phyloP scores from a whole-genome alignment of 768 basidiomycete species.

The Suillus tomentosus region DNA sequence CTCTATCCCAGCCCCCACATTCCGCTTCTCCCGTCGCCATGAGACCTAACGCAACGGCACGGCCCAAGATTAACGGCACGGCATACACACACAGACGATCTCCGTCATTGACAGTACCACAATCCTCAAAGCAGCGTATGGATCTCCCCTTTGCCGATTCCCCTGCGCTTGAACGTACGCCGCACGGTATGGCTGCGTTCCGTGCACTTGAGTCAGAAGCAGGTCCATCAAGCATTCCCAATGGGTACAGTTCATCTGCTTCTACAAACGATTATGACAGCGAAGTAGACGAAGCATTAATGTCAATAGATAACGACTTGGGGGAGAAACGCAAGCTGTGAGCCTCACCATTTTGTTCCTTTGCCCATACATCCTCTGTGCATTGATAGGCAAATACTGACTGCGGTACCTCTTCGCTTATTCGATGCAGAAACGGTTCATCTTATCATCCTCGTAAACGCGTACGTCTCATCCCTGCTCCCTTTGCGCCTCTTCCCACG shows the following conservation, averaged over 20 bases:
- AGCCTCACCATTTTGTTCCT: slow-evolving; percentile 20
- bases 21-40: slow-evolving; percentile 21
- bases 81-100: slow-evolving; percentile 40
- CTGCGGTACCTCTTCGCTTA: slow-evolving; percentile 19
- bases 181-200: slow-evolving; percentile 74
- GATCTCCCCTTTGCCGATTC: slow-evolving; percentile 64
- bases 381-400: neutral
- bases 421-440: slow-evolving; percentile 31
- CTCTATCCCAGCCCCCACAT: slow-evolving; percentile 35
- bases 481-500: slow-evolving; percentile 26
- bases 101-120: slow-evolving; percentile 36
- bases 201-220: slow-evolving; percentile 52
- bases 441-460: slow-evolving; percentile 64
- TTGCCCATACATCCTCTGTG: neutral
- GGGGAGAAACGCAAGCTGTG: slow-evolving; percentile 71
- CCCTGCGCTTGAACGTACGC: slow-evolving; percentile 68
- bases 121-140: slow-evolving; percentile 25
- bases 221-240: slow-evolving; percentile 35
- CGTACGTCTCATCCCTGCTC: slow-evolving; percentile 42
- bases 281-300: slow-evolving; percentile 37
- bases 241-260: slow-evolving; percentile 25
- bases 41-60: slow-evolving; percentile 38
- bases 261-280: slow-evolving; percentile 34
- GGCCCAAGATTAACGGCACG: slow-evolving; percentile 48
- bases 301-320: slow-evolving; percentile 33